A percentile compares a stretch with the other conserved stretches of the same genome.
phyloP scores from a whole-genome alignment of 1,284 basidiomycete genomes.

The Ceratobasidium sp. region DNA sequence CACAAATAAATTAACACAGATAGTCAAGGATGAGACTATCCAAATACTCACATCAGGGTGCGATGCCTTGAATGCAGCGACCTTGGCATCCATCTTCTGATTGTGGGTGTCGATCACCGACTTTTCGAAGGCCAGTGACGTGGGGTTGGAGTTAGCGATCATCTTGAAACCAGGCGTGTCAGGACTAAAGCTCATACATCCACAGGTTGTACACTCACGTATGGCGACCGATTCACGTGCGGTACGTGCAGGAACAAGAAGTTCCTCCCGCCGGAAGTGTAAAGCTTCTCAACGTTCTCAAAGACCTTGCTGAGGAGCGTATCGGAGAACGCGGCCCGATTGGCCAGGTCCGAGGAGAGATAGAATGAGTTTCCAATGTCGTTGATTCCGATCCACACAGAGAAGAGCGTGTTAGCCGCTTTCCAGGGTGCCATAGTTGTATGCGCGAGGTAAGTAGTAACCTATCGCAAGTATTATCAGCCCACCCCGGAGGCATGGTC shows the following conservation, averaged over 20 bases:
- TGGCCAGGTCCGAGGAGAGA: too few relatives aligned
- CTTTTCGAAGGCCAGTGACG: constrained; percentile 29
- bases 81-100: constrained; percentile 43
- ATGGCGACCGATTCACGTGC: constrained; percentile 70
- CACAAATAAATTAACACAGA: not conserved
- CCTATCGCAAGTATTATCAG: constrained; percentile 60
- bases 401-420: constrained; percentile 69
- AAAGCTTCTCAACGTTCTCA: constrained; percentile 70
- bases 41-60: constrained; percentile 28
- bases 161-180: constrained; percentile 19
- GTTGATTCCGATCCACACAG: constrained; percentile 73
- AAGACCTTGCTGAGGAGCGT: constrained; percentile 65
- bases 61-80: constrained; percentile 28
- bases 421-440: constrained; percentile 68
- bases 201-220: constrained; percentile 52
- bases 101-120: constrained; percentile 46
- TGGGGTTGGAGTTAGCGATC: constrained; percentile 26
- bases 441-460: constrained; percentile 67
- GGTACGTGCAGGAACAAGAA: constrained; percentile 79
- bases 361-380: constrained; percentile 49
- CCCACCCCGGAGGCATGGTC: too few relatives aligned
- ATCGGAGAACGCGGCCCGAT: constrained; percentile 73
- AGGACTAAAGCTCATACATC: constrained; percentile 6
- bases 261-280: constrained; percentile 68
- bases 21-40: not conserved